Conservation (phyloP, 2,329 filamentous ascomycete species). For the Parascedosporium putredinis region DNA sequence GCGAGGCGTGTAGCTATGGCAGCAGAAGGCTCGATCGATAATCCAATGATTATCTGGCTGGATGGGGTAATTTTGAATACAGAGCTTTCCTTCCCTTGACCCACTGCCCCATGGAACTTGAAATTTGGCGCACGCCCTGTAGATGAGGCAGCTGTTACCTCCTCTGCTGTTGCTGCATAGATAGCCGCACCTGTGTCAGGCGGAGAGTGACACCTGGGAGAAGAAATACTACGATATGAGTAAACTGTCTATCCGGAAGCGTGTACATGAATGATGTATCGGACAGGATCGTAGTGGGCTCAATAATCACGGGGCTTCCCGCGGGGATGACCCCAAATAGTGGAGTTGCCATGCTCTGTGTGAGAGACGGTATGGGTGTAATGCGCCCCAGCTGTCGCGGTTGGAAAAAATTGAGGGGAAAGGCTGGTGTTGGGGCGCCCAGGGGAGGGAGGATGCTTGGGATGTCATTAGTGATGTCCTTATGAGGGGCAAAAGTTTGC, state of each 20-base stretch:
- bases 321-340: slow-evolving; percentile 52
- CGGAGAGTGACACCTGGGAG: slow-evolving; percentile 70
- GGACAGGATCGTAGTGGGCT: slow-evolving; percentile 41
- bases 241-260: slow-evolving; percentile 45
- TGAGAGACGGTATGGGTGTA: slow-evolving; percentile 6
- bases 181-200: slow-evolving; percentile 74
- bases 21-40: slow-evolving; percentile 67
- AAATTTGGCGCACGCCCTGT: slow-evolving; percentile 48
- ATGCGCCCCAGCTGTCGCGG: no score
- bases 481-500: no score
- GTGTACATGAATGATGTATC: slow-evolving; percentile 47
- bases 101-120: slow-evolving; percentile 79
- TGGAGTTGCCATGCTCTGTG: slow-evolving; percentile 27
- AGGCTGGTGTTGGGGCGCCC: no score
- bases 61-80: slow-evolving; percentile 64
- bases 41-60: slow-evolving; percentile 59
- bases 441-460: no score
- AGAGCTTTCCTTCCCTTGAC: slow-evolving; percentile 80
- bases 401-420: no score
- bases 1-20: slow-evolving; percentile 59
- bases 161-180: slow-evolving; percentile 56
- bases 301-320: slow-evolving; percentile 45
- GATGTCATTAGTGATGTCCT: no score
- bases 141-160: slow-evolving; percentile 26
- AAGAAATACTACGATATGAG: slow-evolving; percentile 81